These are phyloP conservation scores for Kodamaea alishanica DNA, from an alignment of 1,139 yeast species.

Conservation along the genomic window DNA sequence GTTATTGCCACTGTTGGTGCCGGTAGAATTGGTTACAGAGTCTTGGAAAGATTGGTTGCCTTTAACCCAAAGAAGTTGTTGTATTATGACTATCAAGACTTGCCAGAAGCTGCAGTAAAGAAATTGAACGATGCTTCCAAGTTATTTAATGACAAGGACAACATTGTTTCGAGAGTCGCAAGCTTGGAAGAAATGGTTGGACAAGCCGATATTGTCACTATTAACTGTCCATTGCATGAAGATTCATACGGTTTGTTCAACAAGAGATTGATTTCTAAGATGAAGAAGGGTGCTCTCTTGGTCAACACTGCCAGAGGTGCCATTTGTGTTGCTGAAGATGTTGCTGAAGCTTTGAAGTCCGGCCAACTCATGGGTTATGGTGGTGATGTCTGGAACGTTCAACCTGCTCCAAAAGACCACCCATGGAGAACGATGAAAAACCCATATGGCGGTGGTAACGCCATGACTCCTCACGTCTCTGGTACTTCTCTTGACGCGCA, in stretches of 20 bases:
- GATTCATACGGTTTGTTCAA: slow-evolving; percentile 64
- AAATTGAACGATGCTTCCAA: slow-evolving; percentile 44
- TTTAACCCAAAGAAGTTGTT: slow-evolving; percentile 72
- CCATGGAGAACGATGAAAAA: slow-evolving; percentile 74
- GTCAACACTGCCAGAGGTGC: slow-evolving; percentile 88
- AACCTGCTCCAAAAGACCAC: slow-evolving; percentile 73
- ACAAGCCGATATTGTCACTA: slow-evolving; percentile 69
- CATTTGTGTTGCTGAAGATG: slow-evolving; percentile 66
- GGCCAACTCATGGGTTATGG: slow-evolving; percentile 79
- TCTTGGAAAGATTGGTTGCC: slow-evolving; percentile 67
- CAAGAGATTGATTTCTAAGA: slow-evolving; percentile 62
- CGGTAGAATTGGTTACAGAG: slow-evolving; percentile 79
- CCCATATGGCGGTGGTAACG: slow-evolving; percentile 70
- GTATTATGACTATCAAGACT: slow-evolving; percentile 73
- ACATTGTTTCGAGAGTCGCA: slow-evolving; percentile 57
- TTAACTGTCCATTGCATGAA: slow-evolving; percentile 76
- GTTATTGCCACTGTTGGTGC: slow-evolving; percentile 78
- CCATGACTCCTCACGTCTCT: slow-evolving; percentile 81
- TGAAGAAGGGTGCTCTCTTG: slow-evolving; percentile 74
- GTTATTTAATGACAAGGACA: slow-evolving; percentile 35
- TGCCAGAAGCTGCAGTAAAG: slow-evolving; percentile 54
- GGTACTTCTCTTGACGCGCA: slow-evolving; percentile 84
- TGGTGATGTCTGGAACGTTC: slow-evolving; percentile 82
- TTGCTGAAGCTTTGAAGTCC: slow-evolving; percentile 65
- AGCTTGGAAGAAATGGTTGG: slow-evolving; percentile 64